Evolutionary conservation across 106 monocot genomes (phyloP), one percentile per base, ranked within the genome.

Genomic region (Dioscorea dumetorum): DNA sequence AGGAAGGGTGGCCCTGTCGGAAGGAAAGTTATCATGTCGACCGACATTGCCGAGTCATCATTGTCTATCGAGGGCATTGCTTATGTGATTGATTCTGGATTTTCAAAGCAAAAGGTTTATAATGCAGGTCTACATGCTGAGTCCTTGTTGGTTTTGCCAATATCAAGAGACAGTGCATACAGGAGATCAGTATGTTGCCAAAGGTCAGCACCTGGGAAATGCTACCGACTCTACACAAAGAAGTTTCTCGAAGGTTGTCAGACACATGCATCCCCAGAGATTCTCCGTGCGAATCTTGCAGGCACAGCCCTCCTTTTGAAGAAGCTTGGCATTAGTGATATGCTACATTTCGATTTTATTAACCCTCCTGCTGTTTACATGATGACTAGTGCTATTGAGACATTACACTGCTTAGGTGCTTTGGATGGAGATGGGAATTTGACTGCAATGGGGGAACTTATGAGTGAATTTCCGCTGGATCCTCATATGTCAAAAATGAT

Each of bases 71-170:
- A 91, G 73, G 91, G 91, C 22, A 91, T 91, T 33, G 82, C 84
- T 66, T 91, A 85, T 77, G 91, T 91, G 18, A 84, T 91, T 63
- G 91, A 91, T 76, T 84, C 87, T n/a, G 91, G 87, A 3, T 87
- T 87, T 63, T 87, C 91, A 12, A 91, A 91, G 60, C 87, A 84
- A 60, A 91, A 87, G 50, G 84, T 91, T 61, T 91, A 91, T 67
- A 87, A 91, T 48, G 84, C 91, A 12, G 58, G 84, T 20, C 79
- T 77, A 48, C 74, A 82, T 50, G 87, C 84, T 7, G 91, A 91
- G 48, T 87, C 91, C 56, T 80, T 91, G 72, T 56, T 87, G 24
- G 84, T 87, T 8, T 79, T 82, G 49, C 87, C 84, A 33, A 91
- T 91, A 68, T 87, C 91, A 51, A 84, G 87, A 69, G 91, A 87